Conservation (phyloP, 2,329 filamentous ascomycete genomes). For the Elsinoe necatrix region DNA sequence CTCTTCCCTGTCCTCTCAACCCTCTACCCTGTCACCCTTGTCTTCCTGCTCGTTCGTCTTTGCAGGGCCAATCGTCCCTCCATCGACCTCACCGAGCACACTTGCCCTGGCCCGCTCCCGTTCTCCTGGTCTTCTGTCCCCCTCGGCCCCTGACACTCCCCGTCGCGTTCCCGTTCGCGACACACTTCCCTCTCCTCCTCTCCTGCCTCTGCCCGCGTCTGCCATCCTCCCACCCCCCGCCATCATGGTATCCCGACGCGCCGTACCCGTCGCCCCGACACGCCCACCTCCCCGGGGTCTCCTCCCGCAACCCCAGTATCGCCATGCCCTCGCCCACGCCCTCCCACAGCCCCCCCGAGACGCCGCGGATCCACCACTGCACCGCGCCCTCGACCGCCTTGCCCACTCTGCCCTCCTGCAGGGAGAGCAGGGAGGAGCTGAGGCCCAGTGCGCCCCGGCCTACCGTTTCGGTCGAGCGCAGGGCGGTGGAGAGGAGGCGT, state of each 20-base stretch:
- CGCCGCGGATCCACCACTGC: conserved; percentile 54
- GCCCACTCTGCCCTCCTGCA: conserved; percentile 59
- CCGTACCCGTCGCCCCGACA: not conserved
- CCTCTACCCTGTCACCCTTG: too few species aligned
- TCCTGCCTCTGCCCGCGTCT: not conserved
- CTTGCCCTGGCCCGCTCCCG: not conserved
- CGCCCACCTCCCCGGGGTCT: not conserved
- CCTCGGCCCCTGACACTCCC: not conserved
- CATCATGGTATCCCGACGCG: not conserved
- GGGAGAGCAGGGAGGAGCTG: conserved; percentile 47
- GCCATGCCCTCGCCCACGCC: conserved; percentile 49
- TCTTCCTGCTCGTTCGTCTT: too few species aligned
- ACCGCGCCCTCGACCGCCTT: conserved; percentile 48
- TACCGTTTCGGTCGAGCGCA: conserved; percentile 46
- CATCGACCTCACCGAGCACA: not conserved
- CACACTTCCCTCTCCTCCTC: not conserved
- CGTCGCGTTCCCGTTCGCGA: not conserved
- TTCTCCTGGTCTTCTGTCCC: too few species aligned
- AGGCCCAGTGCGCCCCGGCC: conserved; percentile 46
- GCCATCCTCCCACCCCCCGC: not conserved
- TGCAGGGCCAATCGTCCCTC: not conserved
- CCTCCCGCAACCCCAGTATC: conserved; percentile 31
- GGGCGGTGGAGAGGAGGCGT: conserved; percentile 44
- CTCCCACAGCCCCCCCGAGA: conserved; percentile 60
- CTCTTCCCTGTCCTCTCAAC: not conserved